Evolutionary conservation across 1,284 basidiomycete genomes (phyloP), one percentile per base, ranked within the genome.

Genomic region (Rhodotorula sp.): DNA sequence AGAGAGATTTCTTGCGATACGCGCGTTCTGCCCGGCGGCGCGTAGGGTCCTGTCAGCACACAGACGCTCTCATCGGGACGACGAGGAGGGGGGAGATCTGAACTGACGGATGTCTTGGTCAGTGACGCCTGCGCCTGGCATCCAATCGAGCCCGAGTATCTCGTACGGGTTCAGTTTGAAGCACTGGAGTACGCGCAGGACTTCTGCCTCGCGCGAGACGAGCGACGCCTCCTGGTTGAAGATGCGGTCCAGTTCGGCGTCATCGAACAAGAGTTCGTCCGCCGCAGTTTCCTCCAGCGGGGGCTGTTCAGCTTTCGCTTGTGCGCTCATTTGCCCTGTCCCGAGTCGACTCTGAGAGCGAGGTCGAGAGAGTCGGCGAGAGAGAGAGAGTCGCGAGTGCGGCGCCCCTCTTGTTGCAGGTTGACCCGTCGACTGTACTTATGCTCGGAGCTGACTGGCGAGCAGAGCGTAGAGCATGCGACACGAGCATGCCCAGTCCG

Each of bases 161-260:
- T 85, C 85, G 79, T 85, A 86, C 12, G 85, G 85, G 72, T 86
- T 86, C 64, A 85, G 78, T 70, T 84, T 84, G 82, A 86, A 86
- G 1, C 84, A 81, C 48, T 78, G 79, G 56, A 86, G 78, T 34
- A 86, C 80, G 28, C 85, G 80, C 64, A 84, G 80, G 49, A 85
- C 84, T 67, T 77, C 76, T 28, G 64, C 45, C 60, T 77, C 76
- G 5, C 75, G 48, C 0, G 67, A 55, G 23, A 76, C 60, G 38
- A 64, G 60, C 8, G 75, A 70, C 6, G 76, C 76, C 50, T 77
- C 76, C 34, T 60, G 55, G 50, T 71, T 73, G 43, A 77, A 64
- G 69, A 77, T 71, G 34, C 52, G 55, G 18, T 77, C 76, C n/a
- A 77, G 64, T 26, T 77, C 76, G 3, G n/a, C 18, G 38, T 69